These are phyloP conservation scores for Canariomyces notabilis DNA, from an alignment of 2,329 filamentous ascomycete species.

Conservation along the genomic window DNA sequence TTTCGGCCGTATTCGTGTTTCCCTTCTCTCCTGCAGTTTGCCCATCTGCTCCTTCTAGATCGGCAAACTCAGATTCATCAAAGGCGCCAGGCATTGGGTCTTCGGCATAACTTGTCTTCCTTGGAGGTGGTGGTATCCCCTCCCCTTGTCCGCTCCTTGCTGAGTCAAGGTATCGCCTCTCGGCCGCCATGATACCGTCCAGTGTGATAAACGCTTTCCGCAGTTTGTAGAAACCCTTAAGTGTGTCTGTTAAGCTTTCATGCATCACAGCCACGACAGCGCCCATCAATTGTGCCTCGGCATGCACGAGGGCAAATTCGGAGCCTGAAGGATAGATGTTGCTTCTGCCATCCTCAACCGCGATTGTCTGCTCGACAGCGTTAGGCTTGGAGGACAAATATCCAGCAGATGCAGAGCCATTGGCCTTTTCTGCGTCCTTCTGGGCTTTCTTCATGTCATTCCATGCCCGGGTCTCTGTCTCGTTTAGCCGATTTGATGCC, in stretches of 20 bases:
- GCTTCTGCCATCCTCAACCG: conserved; percentile 35
- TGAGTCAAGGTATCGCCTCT: conserved; percentile 51
- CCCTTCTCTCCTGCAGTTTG: conserved; percentile 17
- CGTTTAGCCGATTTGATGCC: conserved; percentile 65
- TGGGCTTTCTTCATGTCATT: conserved; percentile 72
- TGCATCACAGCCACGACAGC: conserved; percentile 86
- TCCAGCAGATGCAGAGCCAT: conserved; percentile 17
- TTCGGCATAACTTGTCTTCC: conserved; percentile 22
- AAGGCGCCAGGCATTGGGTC: conserved; percentile 37
- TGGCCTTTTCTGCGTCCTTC: conserved; percentile 45
- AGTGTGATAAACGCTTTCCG: conserved; percentile 82
- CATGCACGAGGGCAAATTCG: conserved; percentile 79
- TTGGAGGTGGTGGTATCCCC: not conserved
- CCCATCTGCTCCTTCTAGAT: conserved; percentile 20
- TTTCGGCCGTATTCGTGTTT: conserved; percentile 49
- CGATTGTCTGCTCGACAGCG: conserved; percentile 21
- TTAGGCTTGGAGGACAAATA: conserved; percentile 26
- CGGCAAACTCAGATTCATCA: conserved; percentile 33
- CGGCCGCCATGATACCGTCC: conserved; percentile 70
- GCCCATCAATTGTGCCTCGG: conserved; percentile 82
- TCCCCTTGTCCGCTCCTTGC: conserved; percentile 13
- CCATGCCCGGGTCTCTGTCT: conserved; percentile 72
- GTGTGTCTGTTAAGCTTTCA: conserved; percentile 84
- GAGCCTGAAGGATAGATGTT: conserved; percentile 73
- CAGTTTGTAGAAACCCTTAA: conserved; percentile 89